These are phyloP conservation scores for Colletotrichum sp. DNA, from an alignment of 2,329 filamentous ascomycete genomes.

Conservation along the genomic window DNA sequence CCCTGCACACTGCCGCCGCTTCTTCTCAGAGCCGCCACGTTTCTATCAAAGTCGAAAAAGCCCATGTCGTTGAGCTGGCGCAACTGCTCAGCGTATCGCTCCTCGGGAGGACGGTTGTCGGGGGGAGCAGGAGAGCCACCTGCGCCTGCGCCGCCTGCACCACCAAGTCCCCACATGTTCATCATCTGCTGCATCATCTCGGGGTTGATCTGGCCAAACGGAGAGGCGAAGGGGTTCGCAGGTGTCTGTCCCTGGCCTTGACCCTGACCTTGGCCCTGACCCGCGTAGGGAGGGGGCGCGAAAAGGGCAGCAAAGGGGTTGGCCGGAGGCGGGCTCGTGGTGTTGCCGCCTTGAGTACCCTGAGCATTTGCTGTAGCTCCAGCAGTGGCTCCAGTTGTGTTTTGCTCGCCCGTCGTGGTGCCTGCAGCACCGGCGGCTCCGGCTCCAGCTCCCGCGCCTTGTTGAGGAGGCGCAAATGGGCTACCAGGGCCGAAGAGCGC, in stretches of 20 bases:
- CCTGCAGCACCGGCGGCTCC: neutral
- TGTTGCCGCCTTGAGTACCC: constrained; percentile 27
- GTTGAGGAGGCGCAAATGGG: constrained; percentile 18
- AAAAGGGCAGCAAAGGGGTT: constrained; percentile 77
- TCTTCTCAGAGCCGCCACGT: constrained; percentile 84
- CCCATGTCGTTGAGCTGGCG: constrained; percentile 98
- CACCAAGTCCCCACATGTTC: constrained; percentile 50
- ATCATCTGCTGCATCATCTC: constrained; percentile 61
- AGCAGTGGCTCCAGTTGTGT: constrained; percentile 20
- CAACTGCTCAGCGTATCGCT: constrained; percentile 88
- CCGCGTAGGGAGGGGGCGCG: constrained; percentile 29
- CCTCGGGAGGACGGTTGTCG: constrained; percentile 91
- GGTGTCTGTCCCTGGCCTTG: constrained; percentile 27
- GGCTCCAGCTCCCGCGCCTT: constrained; percentile 17
- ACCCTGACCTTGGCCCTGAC: constrained; percentile 36
- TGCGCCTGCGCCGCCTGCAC: constrained; percentile 35
- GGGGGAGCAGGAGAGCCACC: constrained; percentile 57
- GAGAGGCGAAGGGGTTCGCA: constrained; percentile 47
- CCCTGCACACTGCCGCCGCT: constrained; percentile 95
- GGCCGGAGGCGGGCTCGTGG: constrained; percentile 42
- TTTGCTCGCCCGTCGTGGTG: constrained; percentile 18
- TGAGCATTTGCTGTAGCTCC: constrained; percentile 21
- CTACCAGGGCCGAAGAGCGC: constrained; percentile 33
- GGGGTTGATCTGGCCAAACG: constrained; percentile 50
- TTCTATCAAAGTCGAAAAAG: constrained; percentile 95